A percentile compares a stretch with the other conserved stretches of the same genome.
Conservation (phyloP, 192 early-diverging fungal species). For the Cladochytrium replicatum region DNA sequence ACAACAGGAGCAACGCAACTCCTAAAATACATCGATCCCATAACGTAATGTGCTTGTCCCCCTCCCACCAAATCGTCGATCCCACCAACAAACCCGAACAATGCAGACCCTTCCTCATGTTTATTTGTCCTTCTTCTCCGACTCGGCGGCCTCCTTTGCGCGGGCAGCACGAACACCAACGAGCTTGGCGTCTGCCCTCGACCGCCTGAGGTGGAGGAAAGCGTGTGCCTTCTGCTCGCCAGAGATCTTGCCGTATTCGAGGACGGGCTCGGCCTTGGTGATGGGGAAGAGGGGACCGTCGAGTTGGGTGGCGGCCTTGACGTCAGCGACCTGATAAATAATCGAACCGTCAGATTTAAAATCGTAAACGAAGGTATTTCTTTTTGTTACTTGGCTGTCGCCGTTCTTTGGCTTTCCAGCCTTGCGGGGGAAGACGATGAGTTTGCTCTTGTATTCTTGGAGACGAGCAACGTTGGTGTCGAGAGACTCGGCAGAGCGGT, state of each 20-base stretch:
- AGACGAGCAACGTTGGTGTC: slow-evolving; percentile 86
- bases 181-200: slow-evolving; percentile 60
- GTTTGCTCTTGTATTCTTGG: slow-evolving; percentile 85
- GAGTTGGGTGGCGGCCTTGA: slow-evolving; percentile 54
- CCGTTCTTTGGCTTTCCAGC: slow-evolving; percentile 76
- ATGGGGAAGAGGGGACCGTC: slow-evolving; percentile 57
- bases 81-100: no score
- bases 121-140: no score
- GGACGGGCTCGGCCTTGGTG: slow-evolving; percentile 23
- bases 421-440: slow-evolving; percentile 96
- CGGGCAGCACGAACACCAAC: slow-evolving; percentile 70
- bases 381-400: slow-evolving; percentile 54
- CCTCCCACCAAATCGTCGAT: no score
- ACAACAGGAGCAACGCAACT: no score
- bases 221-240: slow-evolving; percentile 44
- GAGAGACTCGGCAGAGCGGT: slow-evolving; percentile 92
- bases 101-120: no score
- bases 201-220: slow-evolving; percentile 67
- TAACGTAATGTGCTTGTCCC: no score
- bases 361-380: no score
- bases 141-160: slow-evolving; percentile 70
- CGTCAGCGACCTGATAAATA: slow-evolving; percentile 30
- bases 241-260: no score
- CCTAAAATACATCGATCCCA: no score
- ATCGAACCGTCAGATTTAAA: not conserved